Evolutionary conservation across 2,329 filamentous ascomycete genomes (phyloP), one percentile per base, ranked within the genome.

Genomic region (Coniosporium tulheliwenetii): DNA sequence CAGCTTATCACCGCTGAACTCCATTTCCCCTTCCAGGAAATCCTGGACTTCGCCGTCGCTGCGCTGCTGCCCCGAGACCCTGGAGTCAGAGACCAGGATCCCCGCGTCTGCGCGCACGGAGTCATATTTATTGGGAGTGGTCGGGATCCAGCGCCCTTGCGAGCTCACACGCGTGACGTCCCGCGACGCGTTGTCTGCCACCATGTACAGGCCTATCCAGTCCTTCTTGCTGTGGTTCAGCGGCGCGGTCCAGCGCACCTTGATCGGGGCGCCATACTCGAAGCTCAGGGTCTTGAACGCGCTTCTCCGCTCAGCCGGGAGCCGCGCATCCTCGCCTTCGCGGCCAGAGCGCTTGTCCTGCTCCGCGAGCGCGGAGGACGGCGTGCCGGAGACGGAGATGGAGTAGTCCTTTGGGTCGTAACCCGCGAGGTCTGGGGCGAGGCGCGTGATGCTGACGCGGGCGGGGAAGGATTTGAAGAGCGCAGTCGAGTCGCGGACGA

Each of bases 151-250:
- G 43, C 91, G 78, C 32, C 89, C 87, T 41, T 89, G 77, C 1
- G 85, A 93, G 3, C 85, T 77, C 8, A 95, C 76, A 40, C 84
- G 79, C 2, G 91, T 94, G 10, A 80, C 67, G 33, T 94, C 84
- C 34, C 89, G 77, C 7, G 84, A 91, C 5, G 78, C 75, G 55
- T 95, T 98, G 61, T 96, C 89, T 2, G 85, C 86, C 2, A 98
- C 85, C 75, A 87, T 86, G 66, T 96, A 98, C 5, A 98, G 70
- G 3, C 89, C 89, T 40, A 98, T 79, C 91, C 91, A 98, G 59
- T 98, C 91, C 52, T 81, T 82, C 57, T 82, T 86, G 63, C 79
- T 80, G 61, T 96, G 91, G 48, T 86, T 84, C 32, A 77, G 69
- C 0, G 91, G 89, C 0, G 89, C 91, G 26, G 76, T 83, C 91